Evolutionary conservation across 768 basidiomycete genomes (phyloP), one percentile per base, ranked within the genome.

Genomic region (Dioszegia hungarica): DNA sequence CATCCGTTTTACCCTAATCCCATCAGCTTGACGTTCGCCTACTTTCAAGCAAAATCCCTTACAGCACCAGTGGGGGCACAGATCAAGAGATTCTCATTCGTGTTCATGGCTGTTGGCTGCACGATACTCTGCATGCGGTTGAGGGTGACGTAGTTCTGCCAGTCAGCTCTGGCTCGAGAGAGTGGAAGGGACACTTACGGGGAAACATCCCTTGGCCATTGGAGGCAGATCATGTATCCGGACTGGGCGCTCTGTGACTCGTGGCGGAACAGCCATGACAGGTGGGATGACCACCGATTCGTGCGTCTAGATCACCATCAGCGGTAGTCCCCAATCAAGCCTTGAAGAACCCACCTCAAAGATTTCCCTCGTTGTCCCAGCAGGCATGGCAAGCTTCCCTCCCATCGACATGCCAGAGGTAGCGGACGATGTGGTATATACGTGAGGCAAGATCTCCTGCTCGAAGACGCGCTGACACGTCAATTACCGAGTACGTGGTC

Each of bases 61-160:
- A 94, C 92, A 63, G 95, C 94, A 81, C 95, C 95, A 61, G 95
- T 99, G 0, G 95, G 95, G 70, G 95, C 92, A 70, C 90, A 93
- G 34, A 99, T 82, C 24, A 99, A 84, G 79, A 99, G 83, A 71
- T 99, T 99, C 77, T 97, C 95, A 63, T 95, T 98, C 1, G 90
- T 86, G n/a, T 83, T 80, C 75, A 94, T 97, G 1, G 93, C 95
- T 2, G 89, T 89, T 0, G 88, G 86, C 77, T 87, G 97, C 19
- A 98, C 86, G 59, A 97, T 90, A 1, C 90, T 93, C 72, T 99
- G 95, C 57, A 99, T 87, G 61, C 95, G 82, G 73, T 99, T 99
- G 61, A 99, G 79, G 10, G 85, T 81, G 29, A 81, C 78, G 69
- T 98, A 99, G 27, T 88, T 88, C 92, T 94, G 56, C 17, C 58